phyloP scores from a whole-genome alignment of 2,329 filamentous ascomycete genomes.

The Didymella glomerata region DNA sequence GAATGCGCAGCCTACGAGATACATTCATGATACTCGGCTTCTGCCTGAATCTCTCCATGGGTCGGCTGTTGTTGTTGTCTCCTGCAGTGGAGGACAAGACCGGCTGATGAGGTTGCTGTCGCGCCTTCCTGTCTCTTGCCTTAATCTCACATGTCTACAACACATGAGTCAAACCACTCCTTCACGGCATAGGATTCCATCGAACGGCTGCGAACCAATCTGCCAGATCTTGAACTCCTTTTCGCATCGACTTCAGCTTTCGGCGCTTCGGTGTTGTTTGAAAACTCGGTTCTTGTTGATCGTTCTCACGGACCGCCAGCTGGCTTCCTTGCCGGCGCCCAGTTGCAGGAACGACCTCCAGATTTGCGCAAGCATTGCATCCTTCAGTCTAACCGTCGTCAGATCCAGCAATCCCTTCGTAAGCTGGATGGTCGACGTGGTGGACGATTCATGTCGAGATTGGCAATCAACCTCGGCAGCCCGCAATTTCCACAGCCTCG shows the following conservation, averaged over 20 bases:
- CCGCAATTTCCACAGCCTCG: background rate
- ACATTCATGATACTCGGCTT: background rate
- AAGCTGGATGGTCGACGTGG: background rate
- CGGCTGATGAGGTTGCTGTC: background rate
- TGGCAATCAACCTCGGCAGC: background rate
- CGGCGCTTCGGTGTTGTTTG: constrained; percentile 15
- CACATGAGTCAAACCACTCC: constrained; percentile 2
- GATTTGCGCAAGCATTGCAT: constrained; percentile 20
- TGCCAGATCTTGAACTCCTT: background rate
- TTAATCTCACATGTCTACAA: background rate
- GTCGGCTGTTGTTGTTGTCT: background rate
- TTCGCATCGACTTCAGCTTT: background rate
- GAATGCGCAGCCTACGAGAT: background rate
- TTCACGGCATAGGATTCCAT: background rate
- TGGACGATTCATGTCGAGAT: constrained; percentile 1
- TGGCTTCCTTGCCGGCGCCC: background rate
- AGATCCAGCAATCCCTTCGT: background rate
- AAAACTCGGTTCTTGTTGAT: constrained; percentile 11
- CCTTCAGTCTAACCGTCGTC: constrained; percentile 1
- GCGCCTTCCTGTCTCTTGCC: constrained; percentile 8
- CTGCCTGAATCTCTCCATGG: background rate
- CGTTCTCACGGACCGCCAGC: constrained; percentile 10
- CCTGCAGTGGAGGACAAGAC: background rate
- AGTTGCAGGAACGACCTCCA: constrained; percentile 12
- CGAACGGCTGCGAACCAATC: background rate